Percentiles rank a stretch among this genome's conserved stretches.
Evolutionary conservation across 2,329 filamentous ascomycete species (phyloP).

Genomic region (Salinomyces thailandicus): DNA sequence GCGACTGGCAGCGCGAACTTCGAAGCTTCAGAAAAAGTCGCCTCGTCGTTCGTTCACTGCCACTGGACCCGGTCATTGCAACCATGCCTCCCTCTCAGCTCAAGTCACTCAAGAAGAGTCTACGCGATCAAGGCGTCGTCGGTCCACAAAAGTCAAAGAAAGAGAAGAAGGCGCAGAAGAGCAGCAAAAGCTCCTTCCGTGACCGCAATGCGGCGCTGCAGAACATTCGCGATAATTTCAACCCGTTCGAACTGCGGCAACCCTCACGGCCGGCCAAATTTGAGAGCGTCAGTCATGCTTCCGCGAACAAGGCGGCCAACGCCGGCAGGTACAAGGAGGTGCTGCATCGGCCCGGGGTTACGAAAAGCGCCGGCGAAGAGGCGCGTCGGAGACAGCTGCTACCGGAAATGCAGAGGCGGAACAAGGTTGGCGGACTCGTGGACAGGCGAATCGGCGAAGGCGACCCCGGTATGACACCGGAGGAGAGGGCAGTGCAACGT

Average conservation of each 20-base stretch:
- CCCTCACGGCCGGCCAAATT: slow-evolving; percentile 63
- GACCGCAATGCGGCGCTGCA: slow-evolving; percentile 70
- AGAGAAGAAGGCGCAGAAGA: slow-evolving; percentile 57
- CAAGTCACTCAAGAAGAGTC: slow-evolving; percentile 85
- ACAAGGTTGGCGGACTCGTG: slow-evolving; percentile 84
- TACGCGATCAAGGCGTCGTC: slow-evolving; percentile 79
- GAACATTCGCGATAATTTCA: slow-evolving; percentile 89
- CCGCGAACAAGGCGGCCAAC: slow-evolving; percentile 8
- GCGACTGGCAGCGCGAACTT: too few relatives aligned
- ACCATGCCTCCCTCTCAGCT: slow-evolving; percentile 89
- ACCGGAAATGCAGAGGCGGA: slow-evolving; percentile 78
- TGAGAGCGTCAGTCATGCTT: slow-evolving; percentile 42
- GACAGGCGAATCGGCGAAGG: slow-evolving; percentile 94
- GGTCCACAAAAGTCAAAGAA: slow-evolving; percentile 93
- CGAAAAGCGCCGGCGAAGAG: slow-evolving; percentile 80
- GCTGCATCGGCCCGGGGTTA: slow-evolving; percentile 67
- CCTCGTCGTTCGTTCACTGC: too few relatives aligned
- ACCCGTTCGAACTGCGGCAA: slow-evolving; percentile 84
- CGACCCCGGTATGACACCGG: slow-evolving; percentile 83
- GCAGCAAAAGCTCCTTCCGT: slow-evolving; percentile 47
- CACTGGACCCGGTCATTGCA: background rate
- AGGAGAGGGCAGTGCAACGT: slow-evolving; percentile 82
- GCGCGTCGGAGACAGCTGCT: slow-evolving; percentile 72
- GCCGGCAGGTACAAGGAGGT: slow-evolving; percentile 42
- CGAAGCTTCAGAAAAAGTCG: slow-evolving; percentile 14